Percentiles rank a stretch among this genome's conserved stretches.
Conservation (phyloP, 192 early-diverging fungal genomes). For the Coemansia sp. region DNA sequence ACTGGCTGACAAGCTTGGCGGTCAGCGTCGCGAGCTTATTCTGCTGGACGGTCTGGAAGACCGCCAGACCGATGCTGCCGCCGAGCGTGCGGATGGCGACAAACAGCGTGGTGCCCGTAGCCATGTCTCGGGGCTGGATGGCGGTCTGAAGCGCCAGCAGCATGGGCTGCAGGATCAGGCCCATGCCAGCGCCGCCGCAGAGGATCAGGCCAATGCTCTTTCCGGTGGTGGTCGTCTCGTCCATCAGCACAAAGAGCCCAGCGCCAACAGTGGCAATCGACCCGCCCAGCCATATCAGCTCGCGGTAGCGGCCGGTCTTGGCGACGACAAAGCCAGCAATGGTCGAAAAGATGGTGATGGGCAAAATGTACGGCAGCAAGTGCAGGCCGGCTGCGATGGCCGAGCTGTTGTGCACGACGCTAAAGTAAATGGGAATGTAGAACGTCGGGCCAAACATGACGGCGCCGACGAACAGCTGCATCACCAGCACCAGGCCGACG, state of each 20-base stretch:
- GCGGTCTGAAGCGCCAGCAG: slow-evolving; percentile 66
- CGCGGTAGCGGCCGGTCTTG: slow-evolving; percentile 59
- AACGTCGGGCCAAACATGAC: slow-evolving; percentile 59
- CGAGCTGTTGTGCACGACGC: slow-evolving; percentile 64
- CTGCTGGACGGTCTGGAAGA: slow-evolving; percentile 57
- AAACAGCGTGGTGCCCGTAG: slow-evolving; percentile 64
- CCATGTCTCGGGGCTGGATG: slow-evolving; percentile 60
- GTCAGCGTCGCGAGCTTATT: slow-evolving; percentile 50
- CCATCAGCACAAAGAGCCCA: slow-evolving; percentile 59
- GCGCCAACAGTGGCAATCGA: slow-evolving; percentile 60
- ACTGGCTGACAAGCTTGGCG: slow-evolving; percentile 21
- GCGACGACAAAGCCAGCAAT: slow-evolving; percentile 62
- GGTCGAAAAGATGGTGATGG: slow-evolving; percentile 64
- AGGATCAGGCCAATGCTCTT: slow-evolving; percentile 63
- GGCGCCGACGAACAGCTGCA: slow-evolving; percentile 28
- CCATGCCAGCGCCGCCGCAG: slow-evolving; percentile 70
- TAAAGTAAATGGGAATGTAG: slow-evolving; percentile 65
- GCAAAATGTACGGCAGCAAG: slow-evolving; percentile 72
- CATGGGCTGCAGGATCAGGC: slow-evolving; percentile 66
- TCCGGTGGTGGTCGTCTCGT: slow-evolving; percentile 44
- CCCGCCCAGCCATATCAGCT: slow-evolving; percentile 62
- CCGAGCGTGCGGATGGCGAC: slow-evolving; percentile 65
- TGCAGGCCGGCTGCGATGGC: slow-evolving; percentile 72
- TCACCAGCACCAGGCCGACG: slow-evolving; percentile 17
- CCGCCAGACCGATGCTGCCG: slow-evolving; percentile 58